Evolutionary conservation across 129 eudicot species (phyloP), one percentile per base, ranked within the genome.

Genomic region (Smallanthus sonchifolius): DNA sequence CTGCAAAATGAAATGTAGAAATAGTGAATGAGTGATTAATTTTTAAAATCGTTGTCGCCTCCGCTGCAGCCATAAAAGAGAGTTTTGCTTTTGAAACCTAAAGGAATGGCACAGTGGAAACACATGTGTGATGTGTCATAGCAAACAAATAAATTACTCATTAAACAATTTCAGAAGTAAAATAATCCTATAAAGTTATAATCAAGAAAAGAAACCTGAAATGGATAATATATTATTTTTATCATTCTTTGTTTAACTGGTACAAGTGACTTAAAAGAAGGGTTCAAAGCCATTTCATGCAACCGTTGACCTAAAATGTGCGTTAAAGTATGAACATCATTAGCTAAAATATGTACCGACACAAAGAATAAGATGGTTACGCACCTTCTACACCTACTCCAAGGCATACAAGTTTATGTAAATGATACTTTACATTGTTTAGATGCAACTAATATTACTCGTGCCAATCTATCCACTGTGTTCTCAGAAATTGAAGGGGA

Each of bases 401-500:
- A 75, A 48, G 47, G 51, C 56, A 59, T 45, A 32, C 2, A 28
- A 61, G 51, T 57, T 44, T 16, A 63, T 37, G 51, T 71, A 77
- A 77, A 4, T 32, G 81, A 77, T 45, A 45, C n/a, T 66, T 72
- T 86, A 91, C 97, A 91, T 87, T 94, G 99, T 82, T 94, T 94
- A 13, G 89, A 79, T 16, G 99, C 96, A 73, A 97, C 97, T 30
- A 90, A 3, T 62, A 88, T 85, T 69, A 94, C 92, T 32, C 97
- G 83, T 79, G 85, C 87, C 82, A 94, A 76, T 71, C 99, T 88
- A 67, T 88, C 95, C 37, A 87, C 84, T 63, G 97, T 88, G 49
- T 91, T 94, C 70, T 94, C 99, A 34, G 97, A 88, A 48, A 94
- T 88, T 54, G 97, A 91, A 68, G 85, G 91, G 72, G 97, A 94